Evolutionary conservation across 2,329 filamentous ascomycete species (phyloP), one percentile per base, ranked within the genome.

Genomic region (Cladophialophora yegresii): DNA sequence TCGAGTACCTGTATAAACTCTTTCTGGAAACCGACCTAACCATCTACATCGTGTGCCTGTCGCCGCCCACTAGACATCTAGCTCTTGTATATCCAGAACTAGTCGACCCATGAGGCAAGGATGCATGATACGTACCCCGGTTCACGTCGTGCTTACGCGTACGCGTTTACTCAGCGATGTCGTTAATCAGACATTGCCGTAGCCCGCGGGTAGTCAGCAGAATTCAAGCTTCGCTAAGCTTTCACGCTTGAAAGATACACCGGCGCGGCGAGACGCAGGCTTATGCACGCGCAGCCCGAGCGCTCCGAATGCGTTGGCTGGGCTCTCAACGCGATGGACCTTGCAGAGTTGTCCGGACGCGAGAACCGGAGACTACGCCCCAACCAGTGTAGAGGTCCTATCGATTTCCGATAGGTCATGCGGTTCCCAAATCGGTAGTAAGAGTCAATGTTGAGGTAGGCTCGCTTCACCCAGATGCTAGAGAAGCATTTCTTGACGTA

Each of bases 171-270:
- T 50, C 47, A 28, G 47, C 47, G 36, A n/a, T 20, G 36, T 16
- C 13, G 36, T 40, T 13, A 9, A 26, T 22, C 22, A 13, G 20
- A 50, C 10, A 1, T 26, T 13, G 47, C 47, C 23, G 47, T 26
- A 12, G 20, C 47, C 23, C 3, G 45, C 20, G 55, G 30, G 55
- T 58, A 58, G 55, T 58, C 55, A 58, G 40, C 55, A 49, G 55
- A 9, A 16, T 20, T 28, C 54, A 58, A 58, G 55, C 55, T 58
- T 58, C 30, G 40, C 40, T 58, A 58, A 58, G 55, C 55, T 58
- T 58, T 45, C 8, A 49, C 40, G 55, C 55, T 58, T 58, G 55
- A 47, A 49, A 50, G 13, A 49, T 58, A 49, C 55, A 23, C 55
- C 26, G 55, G 54, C 54, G 36, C 13, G 36, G 36, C 36, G 3